Percentiles rank a stretch among this genome's conserved stretches.
phyloP scores from a whole-genome alignment of 805 yeast genomes.

The Spathaspora passalidarum region DNA sequence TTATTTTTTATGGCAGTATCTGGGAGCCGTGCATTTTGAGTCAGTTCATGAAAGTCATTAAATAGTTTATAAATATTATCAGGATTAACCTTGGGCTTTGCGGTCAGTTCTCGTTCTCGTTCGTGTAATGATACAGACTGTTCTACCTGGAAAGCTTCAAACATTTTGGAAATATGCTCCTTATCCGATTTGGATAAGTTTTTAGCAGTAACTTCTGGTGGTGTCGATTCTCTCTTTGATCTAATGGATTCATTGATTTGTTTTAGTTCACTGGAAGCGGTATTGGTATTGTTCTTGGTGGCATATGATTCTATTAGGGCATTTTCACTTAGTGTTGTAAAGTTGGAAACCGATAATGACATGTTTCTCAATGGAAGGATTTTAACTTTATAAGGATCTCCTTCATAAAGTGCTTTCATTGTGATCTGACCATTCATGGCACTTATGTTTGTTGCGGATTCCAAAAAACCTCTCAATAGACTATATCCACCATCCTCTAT shows the following conservation, averaged over 20 bases:
- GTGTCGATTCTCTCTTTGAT: neutral
- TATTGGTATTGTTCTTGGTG: neutral
- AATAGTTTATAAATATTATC: neutral
- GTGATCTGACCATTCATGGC: slow-evolving; percentile 20
- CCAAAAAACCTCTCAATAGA: slow-evolving; percentile 40
- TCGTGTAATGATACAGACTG: neutral
- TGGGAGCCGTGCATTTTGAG: neutral
- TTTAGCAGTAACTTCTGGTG: neutral
- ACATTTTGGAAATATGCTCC: slow-evolving; percentile 26
- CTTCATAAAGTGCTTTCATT: slow-evolving; percentile 14
- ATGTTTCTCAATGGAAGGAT: slow-evolving; percentile 47
- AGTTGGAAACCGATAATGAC: slow-evolving; percentile 51
- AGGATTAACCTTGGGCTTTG: neutral
- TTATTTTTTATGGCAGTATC: neutral
- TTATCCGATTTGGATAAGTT: slow-evolving; percentile 16
- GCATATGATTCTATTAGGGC: slow-evolving; percentile 32
- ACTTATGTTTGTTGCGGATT: slow-evolving; percentile 17
- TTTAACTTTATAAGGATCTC: slow-evolving; percentile 17
- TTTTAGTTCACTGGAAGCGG: slow-evolving; percentile 7
- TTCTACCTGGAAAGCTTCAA: slow-evolving; percentile 15
- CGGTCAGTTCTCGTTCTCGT: neutral
- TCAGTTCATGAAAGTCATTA: neutral
- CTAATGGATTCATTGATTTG: slow-evolving; percentile 9
- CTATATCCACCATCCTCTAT: slow-evolving; percentile 30
- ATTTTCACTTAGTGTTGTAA: slow-evolving; percentile 42